These are phyloP conservation scores for Solanum rostratum DNA, from an alignment of 257 asterid species.

Conservation along the genomic window DNA sequence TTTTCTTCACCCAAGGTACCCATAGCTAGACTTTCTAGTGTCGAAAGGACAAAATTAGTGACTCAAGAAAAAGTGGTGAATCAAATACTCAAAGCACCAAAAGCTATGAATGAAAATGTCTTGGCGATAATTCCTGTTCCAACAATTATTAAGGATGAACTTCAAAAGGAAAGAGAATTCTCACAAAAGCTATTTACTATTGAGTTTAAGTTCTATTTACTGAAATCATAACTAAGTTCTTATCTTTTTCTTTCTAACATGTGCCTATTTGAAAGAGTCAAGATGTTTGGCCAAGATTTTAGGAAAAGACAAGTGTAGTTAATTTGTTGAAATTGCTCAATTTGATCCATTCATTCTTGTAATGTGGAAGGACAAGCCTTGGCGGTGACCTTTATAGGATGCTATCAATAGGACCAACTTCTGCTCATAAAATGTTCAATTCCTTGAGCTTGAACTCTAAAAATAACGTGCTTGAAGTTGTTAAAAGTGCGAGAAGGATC, in stretches of 20 bases:
- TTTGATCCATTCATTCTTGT: too few species aligned
- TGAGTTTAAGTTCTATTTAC: background rate
- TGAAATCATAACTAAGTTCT: background rate
- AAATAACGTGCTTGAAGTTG: slow-evolving; percentile 48
- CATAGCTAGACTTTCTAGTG: slow-evolving; percentile 53
- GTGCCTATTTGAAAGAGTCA: background rate
- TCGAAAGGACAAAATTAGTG: slow-evolving; percentile 53
- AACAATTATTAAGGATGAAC: slow-evolving; percentile 45
- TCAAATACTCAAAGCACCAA: slow-evolving; percentile 85
- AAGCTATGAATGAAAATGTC: slow-evolving; percentile 58
- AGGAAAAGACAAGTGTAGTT: background rate
- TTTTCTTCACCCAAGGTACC: slow-evolving; percentile 87
- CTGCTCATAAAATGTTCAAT: slow-evolving; percentile 39
- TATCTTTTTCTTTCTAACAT: background rate
- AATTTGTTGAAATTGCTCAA: background rate
- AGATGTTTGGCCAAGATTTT: background rate
- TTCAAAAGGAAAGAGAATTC: slow-evolving; percentile 46
- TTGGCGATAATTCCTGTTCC: slow-evolving; percentile 76
- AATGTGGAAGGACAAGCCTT: slow-evolving; percentile 68
- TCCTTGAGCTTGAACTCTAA: slow-evolving; percentile 59
- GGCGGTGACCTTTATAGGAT: slow-evolving; percentile 67
- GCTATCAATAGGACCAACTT: slow-evolving; percentile 28
- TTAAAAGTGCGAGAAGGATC: slow-evolving; percentile 73
- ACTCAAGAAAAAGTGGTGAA: slow-evolving; percentile 52
- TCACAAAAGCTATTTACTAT: background rate